phyloP scores from a whole-genome alignment of 441 rosid species.

The Omphalea diandra region DNA sequence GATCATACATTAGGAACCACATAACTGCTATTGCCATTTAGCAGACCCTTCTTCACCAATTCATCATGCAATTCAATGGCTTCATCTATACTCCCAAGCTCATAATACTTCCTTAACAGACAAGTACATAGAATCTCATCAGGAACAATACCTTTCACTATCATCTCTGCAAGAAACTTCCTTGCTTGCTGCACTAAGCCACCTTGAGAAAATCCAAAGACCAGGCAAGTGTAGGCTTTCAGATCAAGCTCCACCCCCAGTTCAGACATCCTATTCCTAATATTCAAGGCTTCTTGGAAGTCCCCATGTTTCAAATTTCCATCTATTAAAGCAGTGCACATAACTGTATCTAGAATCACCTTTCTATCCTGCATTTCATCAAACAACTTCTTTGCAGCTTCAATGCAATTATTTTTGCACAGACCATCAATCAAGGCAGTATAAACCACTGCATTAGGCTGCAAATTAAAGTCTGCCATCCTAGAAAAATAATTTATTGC shows the following conservation, averaged over 20 bases:
- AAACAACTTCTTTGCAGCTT: slow-evolving; percentile 49
- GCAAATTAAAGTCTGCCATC: slow-evolving; percentile 47
- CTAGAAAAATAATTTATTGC: slow-evolving; percentile 50
- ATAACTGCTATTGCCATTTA: slow-evolving; percentile 29
- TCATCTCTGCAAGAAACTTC: slow-evolving; percentile 60
- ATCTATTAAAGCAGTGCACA: slow-evolving; percentile 59
- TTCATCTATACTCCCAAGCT: slow-evolving; percentile 47
- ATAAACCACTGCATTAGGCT: slow-evolving; percentile 58
- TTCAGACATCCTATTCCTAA: slow-evolving; percentile 54
- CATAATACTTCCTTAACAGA: slow-evolving; percentile 59
- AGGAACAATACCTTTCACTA: slow-evolving; percentile 48
- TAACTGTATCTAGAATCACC: slow-evolving; percentile 50
- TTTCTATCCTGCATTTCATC: slow-evolving; percentile 46
- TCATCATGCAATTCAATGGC: slow-evolving; percentile 53
- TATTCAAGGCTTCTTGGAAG: slow-evolving; percentile 51
- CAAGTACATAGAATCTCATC: slow-evolving; percentile 57
- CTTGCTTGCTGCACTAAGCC: slow-evolving; percentile 54
- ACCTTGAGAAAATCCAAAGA: slow-evolving; percentile 57
- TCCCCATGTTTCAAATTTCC: slow-evolving; percentile 63
- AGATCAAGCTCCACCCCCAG: slow-evolving; percentile 64
- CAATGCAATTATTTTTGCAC: slow-evolving; percentile 57
- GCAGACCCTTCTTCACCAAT: slow-evolving; percentile 43
- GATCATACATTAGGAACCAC: slow-evolving; percentile 34
- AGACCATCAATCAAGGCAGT: slow-evolving; percentile 73
- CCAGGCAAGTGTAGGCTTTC: slow-evolving; percentile 61